These are phyloP conservation scores for Saccharomycopsis synnaedendra DNA, from an alignment of 805 yeast genomes.

Conservation along the genomic window DNA sequence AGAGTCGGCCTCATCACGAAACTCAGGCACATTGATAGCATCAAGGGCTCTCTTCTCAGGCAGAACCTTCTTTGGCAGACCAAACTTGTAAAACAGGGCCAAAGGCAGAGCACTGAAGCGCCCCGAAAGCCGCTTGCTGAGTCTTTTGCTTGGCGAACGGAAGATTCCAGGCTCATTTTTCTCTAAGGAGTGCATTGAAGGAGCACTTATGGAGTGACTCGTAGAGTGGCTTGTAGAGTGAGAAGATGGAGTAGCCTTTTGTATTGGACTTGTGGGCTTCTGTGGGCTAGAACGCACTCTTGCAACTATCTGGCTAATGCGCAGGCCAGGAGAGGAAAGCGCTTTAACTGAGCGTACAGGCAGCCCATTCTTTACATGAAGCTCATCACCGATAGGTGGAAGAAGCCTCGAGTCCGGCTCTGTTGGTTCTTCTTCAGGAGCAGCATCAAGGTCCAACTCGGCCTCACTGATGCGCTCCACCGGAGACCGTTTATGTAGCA, in stretches of 20 bases:
- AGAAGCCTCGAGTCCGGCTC: constrained; percentile 1
- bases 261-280: too few relatives aligned
- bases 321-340: constrained; percentile 1
- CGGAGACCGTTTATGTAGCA: too few relatives aligned
- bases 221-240: too few relatives aligned
- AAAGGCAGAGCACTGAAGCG: constrained; percentile 7
- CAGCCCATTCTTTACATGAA: neutral
- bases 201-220: too few relatives aligned
- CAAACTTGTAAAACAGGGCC: constrained; percentile 1
- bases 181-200: too few relatives aligned
- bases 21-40: constrained; percentile 6
- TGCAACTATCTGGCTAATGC: constrained; percentile 8
- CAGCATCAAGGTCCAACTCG: too few relatives aligned
- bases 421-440: too few relatives aligned
- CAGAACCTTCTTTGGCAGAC: constrained; percentile 1
- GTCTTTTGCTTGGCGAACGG: constrained; percentile 8
- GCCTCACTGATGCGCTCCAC: too few relatives aligned
- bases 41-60: neutral
- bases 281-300: neutral
- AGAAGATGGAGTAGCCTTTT: too few relatives aligned
- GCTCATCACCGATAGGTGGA: constrained; percentile 13
- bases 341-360: neutral
- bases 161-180: neutral
- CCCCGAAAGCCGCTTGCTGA: constrained; percentile 11
- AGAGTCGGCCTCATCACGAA: neutral